These are phyloP conservation scores for Boletus rex-veris DNA, from an alignment of 768 basidiomycete genomes.

Conservation along the genomic window DNA sequence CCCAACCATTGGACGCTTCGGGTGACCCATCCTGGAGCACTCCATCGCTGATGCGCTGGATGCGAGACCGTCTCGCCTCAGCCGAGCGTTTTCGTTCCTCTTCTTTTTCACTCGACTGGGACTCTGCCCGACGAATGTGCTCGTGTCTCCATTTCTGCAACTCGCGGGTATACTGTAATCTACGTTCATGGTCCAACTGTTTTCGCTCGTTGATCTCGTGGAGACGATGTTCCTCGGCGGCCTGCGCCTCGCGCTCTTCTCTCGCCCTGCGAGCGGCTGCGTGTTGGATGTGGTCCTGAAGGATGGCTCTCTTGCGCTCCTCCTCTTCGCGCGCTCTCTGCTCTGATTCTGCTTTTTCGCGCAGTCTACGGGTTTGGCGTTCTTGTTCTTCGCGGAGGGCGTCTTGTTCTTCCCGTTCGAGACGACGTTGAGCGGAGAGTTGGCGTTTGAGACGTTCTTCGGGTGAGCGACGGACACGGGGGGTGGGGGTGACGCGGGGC, in stretches of 20 bases:
- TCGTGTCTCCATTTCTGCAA: slow-evolving; percentile 53
- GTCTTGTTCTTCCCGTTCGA: slow-evolving; percentile 39
- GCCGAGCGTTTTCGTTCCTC: slow-evolving; percentile 41
- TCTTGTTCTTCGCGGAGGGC: slow-evolving; percentile 44
- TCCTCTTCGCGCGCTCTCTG: slow-evolving; percentile 40
- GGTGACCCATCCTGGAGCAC: slow-evolving; percentile 41
- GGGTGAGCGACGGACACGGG: slow-evolving; percentile 16
- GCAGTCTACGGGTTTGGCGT: slow-evolving; percentile 33
- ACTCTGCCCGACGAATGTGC: slow-evolving; percentile 43
- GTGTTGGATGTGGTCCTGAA: slow-evolving; percentile 43
- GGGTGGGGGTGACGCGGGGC: slow-evolving; percentile 5
- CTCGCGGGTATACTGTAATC: slow-evolving; percentile 48
- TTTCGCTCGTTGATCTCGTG: slow-evolving; percentile 47
- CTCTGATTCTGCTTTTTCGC: slow-evolving; percentile 19
- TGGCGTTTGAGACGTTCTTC: slow-evolving; percentile 26
- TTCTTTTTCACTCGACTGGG: slow-evolving; percentile 43
- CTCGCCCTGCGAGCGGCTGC: slow-evolving; percentile 33
- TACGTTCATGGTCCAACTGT: slow-evolving; percentile 43
- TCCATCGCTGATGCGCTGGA: slow-evolving; percentile 44
- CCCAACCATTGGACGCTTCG: slow-evolving; percentile 51
- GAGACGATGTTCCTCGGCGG: slow-evolving; percentile 44
- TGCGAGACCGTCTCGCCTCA: slow-evolving; percentile 37
- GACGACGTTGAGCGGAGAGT: slow-evolving; percentile 21
- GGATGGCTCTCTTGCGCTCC: slow-evolving; percentile 37
- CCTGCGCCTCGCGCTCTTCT: slow-evolving; percentile 38